Percentiles rank a stretch among this genome's conserved stretches.
phyloP scores from a whole-genome alignment of 371 early-diverging fungal genomes.

The Catenaria anguillulae region DNA sequence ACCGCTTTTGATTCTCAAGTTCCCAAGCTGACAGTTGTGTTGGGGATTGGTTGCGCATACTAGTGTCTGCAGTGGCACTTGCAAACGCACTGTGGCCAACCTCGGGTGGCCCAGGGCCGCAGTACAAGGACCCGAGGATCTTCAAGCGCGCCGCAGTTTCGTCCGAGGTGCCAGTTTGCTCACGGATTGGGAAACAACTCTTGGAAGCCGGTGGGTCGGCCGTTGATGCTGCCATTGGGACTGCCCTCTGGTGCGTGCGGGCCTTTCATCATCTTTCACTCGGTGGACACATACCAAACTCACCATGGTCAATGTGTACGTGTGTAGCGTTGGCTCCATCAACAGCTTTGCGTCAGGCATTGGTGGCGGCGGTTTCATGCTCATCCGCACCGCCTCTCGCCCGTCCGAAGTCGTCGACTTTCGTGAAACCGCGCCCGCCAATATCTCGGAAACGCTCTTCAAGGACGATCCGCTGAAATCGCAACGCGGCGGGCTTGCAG shows the following conservation, averaged over 20 bases:
- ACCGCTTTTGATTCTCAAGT: too few relatives aligned
- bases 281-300: too few relatives aligned
- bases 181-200: not conserved
- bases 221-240: constrained; percentile 91
- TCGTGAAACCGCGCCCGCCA: constrained; percentile 80
- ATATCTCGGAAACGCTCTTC: constrained; percentile 59
- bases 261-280: too few relatives aligned
- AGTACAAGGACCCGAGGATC: too few relatives aligned
- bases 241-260: constrained; percentile 46
- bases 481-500: constrained; percentile 58
- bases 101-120: too few relatives aligned
- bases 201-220: constrained; percentile 88
- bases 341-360: constrained; percentile 91
- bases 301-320: too few relatives aligned
- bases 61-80: too few relatives aligned
- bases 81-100: too few relatives aligned
- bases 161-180: constrained; percentile 5
- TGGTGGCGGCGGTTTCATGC: constrained; percentile 95
- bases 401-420: constrained; percentile 45
- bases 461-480: constrained; percentile 42
- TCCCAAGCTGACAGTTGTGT: too few relatives aligned
- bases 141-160: constrained; percentile 3
- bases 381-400: constrained; percentile 53
- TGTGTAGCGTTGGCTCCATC: constrained; percentile 78
- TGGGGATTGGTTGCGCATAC: too few relatives aligned